phyloP scores from a whole-genome alignment of 345 rosid species.

The Conringia planisiliqua region DNA sequence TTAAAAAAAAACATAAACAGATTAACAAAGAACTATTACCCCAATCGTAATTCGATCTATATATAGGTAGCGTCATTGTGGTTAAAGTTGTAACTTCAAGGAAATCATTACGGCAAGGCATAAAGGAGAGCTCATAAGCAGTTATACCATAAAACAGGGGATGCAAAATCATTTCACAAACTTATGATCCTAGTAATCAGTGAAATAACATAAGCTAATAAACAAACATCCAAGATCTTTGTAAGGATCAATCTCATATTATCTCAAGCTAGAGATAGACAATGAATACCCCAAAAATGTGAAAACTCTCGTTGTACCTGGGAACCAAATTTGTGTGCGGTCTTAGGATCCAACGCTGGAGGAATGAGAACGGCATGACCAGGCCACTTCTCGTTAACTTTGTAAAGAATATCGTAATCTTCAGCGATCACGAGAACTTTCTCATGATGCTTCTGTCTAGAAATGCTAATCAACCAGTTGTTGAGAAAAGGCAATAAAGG shows the following conservation, averaged over 20 bases:
- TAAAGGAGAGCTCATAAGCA: neutral
- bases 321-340: conserved; percentile 82
- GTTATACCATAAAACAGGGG: neutral
- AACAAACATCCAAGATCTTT: neutral
- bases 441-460: conserved; percentile 72
- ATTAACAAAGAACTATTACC: too few species aligned
- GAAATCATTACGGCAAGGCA: neutral
- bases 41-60: neutral
- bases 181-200: neutral
- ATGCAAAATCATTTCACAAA: neutral
- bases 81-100: neutral
- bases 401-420: conserved; percentile 74
- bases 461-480: conserved; percentile 77
- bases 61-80: too few species aligned
- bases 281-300: neutral
- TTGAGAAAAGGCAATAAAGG: conserved; percentile 73
- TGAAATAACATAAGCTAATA: neutral
- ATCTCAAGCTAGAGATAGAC: neutral
- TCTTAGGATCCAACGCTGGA: conserved; percentile 63
- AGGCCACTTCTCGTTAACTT: conserved; percentile 79
- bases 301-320: conserved; percentile 41
- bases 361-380: conserved; percentile 86
- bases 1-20: too few species aligned
- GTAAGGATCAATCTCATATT: neutral
- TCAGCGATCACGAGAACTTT: conserved; percentile 84